These are phyloP conservation scores for Magnolia sinica DNA, from an alignment of 164 flowering plant species.

Conservation along the genomic window DNA sequence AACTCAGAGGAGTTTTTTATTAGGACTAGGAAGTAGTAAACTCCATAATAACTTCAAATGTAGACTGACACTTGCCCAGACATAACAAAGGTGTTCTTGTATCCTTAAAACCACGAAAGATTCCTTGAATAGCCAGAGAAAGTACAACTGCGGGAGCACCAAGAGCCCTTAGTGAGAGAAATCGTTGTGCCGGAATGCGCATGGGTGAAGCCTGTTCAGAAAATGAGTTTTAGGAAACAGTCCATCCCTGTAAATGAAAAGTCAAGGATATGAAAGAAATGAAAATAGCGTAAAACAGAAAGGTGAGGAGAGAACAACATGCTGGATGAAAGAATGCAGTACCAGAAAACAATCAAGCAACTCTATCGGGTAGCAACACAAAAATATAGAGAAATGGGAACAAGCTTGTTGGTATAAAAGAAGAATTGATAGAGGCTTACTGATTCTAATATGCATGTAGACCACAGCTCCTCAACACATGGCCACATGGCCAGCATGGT, in stretches of 20 bases:
- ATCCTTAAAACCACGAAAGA: conserved; percentile 92
- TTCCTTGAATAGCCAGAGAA: conserved; percentile 85
- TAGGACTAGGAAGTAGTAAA: background rate
- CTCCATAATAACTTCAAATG: background rate
- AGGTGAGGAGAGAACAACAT: background rate
- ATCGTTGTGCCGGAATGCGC: conserved; percentile 60
- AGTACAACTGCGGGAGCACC: conserved; percentile 94
- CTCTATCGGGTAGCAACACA: too few relatives aligned
- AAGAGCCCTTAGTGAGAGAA: conserved; percentile 75
- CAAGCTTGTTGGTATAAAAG: too few relatives aligned
- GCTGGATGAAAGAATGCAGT: too few relatives aligned
- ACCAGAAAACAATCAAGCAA: too few relatives aligned
- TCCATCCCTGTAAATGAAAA: conserved; percentile 18
- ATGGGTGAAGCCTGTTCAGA: conserved; percentile 69
- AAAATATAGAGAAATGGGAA: too few relatives aligned
- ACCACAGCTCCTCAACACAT: too few relatives aligned
- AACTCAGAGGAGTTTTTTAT: background rate
- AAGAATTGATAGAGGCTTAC: too few relatives aligned
- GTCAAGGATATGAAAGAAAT: conserved; percentile 7
- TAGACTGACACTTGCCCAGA: conserved; percentile 55
- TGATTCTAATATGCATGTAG: too few relatives aligned
- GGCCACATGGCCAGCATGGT: too few relatives aligned
- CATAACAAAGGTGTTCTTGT: conserved; percentile 83
- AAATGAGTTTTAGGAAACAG: conserved; percentile 19
- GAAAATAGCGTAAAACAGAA: background rate